A percentile compares a stretch with the other conserved stretches of the same genome.
phyloP scores from a whole-genome alignment of 129 eudicot species.

The Saussurea involucrata region DNA sequence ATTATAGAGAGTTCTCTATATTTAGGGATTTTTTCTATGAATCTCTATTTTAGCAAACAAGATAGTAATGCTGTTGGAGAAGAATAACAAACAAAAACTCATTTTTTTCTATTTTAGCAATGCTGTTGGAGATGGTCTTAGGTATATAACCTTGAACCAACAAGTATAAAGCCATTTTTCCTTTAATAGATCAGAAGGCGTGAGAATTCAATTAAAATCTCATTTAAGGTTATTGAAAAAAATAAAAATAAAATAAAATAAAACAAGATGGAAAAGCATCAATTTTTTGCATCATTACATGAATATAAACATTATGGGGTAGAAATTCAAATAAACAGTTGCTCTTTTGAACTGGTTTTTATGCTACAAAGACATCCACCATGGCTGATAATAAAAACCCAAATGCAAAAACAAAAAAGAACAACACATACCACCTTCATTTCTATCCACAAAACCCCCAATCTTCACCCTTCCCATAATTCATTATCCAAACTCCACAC shows the following conservation, averaged over 20 bases:
- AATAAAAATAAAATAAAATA: not conserved
- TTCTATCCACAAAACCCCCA: slow-evolving; percentile 38
- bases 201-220: not conserved
- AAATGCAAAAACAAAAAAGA: slow-evolving; percentile 14
- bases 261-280: not conserved
- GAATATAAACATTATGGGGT: slow-evolving; percentile 32
- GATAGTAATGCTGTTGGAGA: too few relatives aligned
- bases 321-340: slow-evolving; percentile 33
- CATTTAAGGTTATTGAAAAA: not conserved
- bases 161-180: not conserved
- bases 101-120: too few relatives aligned
- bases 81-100: too few relatives aligned
- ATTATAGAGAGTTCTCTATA: too few relatives aligned
- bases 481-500: not conserved
- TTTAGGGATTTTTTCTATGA: too few relatives aligned
- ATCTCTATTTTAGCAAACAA: too few relatives aligned
- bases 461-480: slow-evolving; percentile 20
- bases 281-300: slow-evolving; percentile 30
- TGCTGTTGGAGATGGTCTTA: too few relatives aligned
- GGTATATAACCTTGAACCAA: too few relatives aligned
- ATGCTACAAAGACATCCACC: slow-evolving; percentile 48
- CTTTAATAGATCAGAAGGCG: too few relatives aligned
- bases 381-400: slow-evolving; percentile 33
- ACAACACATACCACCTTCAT: slow-evolving; percentile 23
- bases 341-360: slow-evolving; percentile 44